Evolutionary conservation across 768 basidiomycete species (phyloP), one percentile per base, ranked within the genome.

Genomic region (Butyriboletus loyo): DNA sequence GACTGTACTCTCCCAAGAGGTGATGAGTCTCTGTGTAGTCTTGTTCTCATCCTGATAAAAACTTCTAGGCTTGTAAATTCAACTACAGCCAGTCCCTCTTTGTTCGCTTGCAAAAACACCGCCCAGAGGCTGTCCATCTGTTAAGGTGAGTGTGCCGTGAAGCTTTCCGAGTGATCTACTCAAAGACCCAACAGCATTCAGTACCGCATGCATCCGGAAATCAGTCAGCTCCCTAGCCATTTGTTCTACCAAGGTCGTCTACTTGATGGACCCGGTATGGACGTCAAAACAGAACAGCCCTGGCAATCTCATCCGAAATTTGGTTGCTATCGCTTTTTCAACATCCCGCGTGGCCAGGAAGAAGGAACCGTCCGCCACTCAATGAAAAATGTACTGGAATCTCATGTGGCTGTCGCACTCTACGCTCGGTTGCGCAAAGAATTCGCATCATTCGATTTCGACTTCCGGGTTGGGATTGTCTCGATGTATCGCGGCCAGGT

Each of bases 131-230:
- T 19, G 90, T 96, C 36, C 92, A 98, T 70, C 77, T 99, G 1
- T 72, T 99, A 41, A 96, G 91, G 94, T 90, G 59, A 53, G 75
- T 57, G 13, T 27, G 27, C 6, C n/a, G 4, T 10, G 42, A 43
- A 9, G 35, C 14, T 49, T 30, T 47, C 32, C 19, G 27, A 50
- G 22, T 13, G 53, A 37, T 11, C 6, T 14, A 9, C 45, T 22
- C 28, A 55, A 47, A 27, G 44, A 22, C 39, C 22, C 54, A 32
- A 53, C 53, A 98, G 96, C 60, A 98, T 99, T 37, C 97, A 99
- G 73, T 99, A 99, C 66, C 95, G 97, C 58, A 99, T 99, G 97
- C 95, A 99, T 66, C 96, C 96, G 2, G 86, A 91, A 46, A 98
- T 98, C 65, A 96, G 93, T 56, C 76, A 76, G 46, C 79, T 99